Evolutionary conservation across 768 basidiomycete genomes (phyloP), one percentile per base, ranked within the genome.

Genomic region (Pulveroboletus sp.): DNA sequence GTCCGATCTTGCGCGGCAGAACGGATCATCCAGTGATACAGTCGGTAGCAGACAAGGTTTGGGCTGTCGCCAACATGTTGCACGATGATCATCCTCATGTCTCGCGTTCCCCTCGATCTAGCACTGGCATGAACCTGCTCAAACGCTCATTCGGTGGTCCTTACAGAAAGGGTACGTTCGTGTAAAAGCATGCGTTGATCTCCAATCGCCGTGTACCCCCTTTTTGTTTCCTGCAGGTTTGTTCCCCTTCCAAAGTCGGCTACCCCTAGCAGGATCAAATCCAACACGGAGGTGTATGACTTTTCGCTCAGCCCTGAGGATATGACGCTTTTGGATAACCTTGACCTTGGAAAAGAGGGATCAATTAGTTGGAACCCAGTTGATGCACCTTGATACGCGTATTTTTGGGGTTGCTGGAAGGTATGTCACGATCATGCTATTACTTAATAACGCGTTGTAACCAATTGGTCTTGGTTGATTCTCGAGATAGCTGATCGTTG

Each of bases 61-160:
- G 69, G 52, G 21, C 8, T 31, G 17, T 38, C 23, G 40, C 46
- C 21, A 14, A 45, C 34, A 33, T 33, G 45, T 51, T 35, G 33
- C 55, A 36, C 23, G 31, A 40, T 20, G 31, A 40, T 24, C n/a
- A 19, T 25, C 48, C 43, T 59, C 35, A 55, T 36, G 27, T 27
- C 14, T 35, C 42, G 31, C 3, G 29, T 40, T 20, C 36, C 12
- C 25, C 25, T 51, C 17, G 5, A 51, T 43, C 37, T 51, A 90
- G 84, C 66, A 82, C 55, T 65, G 68, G 35, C 79, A 80, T 46
- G 79, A 84, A 35, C 77, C 79, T 5, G 84, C 91, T 16, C 94
- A 97, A 60, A 74, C 95, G 38, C 77, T 97, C 14, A 71, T 97
- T 47, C 80, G 94, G 20, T 97, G 93, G 90, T 94, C 91, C 24